Conservation (phyloP, 2,329 filamentous ascomycete genomes). For the Penicillium oxalicum region DNA sequence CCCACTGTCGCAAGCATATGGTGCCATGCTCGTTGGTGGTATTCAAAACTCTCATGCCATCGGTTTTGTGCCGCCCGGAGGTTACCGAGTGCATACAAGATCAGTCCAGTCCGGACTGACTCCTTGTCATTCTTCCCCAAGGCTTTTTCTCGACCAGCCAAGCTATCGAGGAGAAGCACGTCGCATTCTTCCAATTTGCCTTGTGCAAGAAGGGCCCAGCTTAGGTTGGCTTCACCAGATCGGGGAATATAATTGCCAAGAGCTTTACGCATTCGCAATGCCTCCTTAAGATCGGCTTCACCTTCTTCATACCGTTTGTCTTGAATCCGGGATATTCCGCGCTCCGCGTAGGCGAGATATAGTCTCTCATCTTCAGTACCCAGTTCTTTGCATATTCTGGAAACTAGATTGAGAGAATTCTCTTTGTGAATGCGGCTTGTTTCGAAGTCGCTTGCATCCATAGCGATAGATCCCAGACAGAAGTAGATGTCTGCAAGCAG, state of each 20-base stretch:
- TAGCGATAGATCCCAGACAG: constrained; percentile 17
- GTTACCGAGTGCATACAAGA: neutral
- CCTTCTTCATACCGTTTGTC: neutral
- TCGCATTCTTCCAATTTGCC: constrained; percentile 8
- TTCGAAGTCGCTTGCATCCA: constrained; percentile 17
- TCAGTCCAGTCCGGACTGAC: constrained; percentile 3
- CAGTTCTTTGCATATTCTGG: constrained; percentile 11
- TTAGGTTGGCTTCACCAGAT: neutral
- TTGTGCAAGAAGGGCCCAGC: neutral
- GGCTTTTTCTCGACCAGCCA: constrained; percentile 16
- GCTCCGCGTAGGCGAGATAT: constrained; percentile 12
- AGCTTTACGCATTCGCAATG: neutral
- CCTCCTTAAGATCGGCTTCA: neutral
- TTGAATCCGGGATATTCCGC: constrained; percentile 1
- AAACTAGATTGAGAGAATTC: constrained; percentile 14
- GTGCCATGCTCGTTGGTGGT: constrained; percentile 16
- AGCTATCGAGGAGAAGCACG: constrained; percentile 16
- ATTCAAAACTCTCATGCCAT: constrained; percentile 16
- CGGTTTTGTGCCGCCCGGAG: neutral
- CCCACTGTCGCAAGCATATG: constrained; percentile 21
- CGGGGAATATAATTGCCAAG: neutral
- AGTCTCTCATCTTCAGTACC: constrained; percentile 13
- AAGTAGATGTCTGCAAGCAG: constrained; percentile 20
- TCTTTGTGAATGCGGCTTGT: constrained; percentile 18
- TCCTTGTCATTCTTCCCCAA: constrained; percentile 18